These are phyloP conservation scores for Leccinum truebloodii DNA, from an alignment of 768 basidiomycete genomes.

Conservation along the genomic window DNA sequence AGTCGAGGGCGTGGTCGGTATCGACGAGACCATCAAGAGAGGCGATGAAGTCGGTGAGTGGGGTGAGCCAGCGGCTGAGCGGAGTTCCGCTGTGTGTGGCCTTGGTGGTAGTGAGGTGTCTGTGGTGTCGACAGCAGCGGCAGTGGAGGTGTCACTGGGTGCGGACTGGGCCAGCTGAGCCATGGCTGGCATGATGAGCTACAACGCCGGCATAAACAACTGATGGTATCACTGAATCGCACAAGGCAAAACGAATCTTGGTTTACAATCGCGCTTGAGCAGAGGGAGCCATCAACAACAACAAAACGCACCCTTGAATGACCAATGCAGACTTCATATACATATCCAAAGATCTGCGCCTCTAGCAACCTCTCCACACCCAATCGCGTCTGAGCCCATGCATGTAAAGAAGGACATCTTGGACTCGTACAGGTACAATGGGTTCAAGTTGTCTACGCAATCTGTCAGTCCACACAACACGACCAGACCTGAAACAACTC, in stretches of 20 bases:
- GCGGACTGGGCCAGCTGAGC: conserved; percentile 4
- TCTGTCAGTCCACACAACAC: neutral
- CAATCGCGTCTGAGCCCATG: conserved; percentile 74
- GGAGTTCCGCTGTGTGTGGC: conserved; percentile 31
- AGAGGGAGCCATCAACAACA: too few relatives aligned
- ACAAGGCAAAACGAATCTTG: conserved; percentile 84
- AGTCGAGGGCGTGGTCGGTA: conserved; percentile 42
- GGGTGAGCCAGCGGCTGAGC: conserved; percentile 71
- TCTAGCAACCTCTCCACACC: conserved; percentile 88
- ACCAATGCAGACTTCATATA: conserved; percentile 79
- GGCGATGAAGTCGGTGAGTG: conserved; percentile 53
- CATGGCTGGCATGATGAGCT: conserved; percentile 22
- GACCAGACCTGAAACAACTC: too few relatives aligned
- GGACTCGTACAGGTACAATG: conserved; percentile 91
- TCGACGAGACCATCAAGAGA: conserved; percentile 43
- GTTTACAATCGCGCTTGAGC: conserved; percentile 44
- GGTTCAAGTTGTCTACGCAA: conserved; percentile 76
- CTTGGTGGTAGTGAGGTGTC: too few relatives aligned
- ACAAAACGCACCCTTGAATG: conserved; percentile 66
- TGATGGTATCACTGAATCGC: conserved; percentile 91
- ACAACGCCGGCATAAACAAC: conserved; percentile 28
- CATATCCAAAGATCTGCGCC: conserved; percentile 59
- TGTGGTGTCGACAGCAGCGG: too few relatives aligned
- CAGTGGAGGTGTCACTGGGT: conserved; percentile 26
- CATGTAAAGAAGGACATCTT: conserved; percentile 90